Evolutionary conservation across 768 basidiomycete genomes (phyloP).

Genomic region (Mycena capillaripes): DNA sequence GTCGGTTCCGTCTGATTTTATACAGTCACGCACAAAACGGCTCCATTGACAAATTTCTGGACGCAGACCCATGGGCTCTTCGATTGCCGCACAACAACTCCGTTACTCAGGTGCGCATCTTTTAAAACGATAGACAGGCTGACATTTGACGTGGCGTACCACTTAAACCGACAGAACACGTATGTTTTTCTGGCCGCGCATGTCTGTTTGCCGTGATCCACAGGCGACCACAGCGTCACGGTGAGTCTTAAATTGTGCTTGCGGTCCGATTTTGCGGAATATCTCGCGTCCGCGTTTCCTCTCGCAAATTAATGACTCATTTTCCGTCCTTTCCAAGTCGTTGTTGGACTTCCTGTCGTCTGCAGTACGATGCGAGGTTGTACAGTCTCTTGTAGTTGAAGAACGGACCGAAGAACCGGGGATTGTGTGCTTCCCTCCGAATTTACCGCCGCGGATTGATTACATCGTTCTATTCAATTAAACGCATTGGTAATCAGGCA

Average conservation of each 20-base stretch:
- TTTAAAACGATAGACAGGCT: background rate
- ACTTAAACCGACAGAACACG: background rate
- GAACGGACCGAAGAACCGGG: background rate
- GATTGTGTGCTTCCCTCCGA: background rate
- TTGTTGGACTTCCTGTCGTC: background rate
- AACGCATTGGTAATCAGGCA: background rate
- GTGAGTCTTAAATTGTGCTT: background rate
- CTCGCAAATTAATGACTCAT: background rate
- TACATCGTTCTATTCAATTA: background rate
- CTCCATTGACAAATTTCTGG: too few relatives aligned
- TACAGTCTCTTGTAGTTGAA: background rate
- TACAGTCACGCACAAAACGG: too few relatives aligned
- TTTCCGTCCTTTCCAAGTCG: background rate
- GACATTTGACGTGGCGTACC: background rate
- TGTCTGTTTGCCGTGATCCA: background rate
- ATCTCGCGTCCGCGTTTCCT: background rate
- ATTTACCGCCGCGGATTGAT: background rate
- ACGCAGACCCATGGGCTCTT: too few relatives aligned
- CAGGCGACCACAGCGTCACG: background rate
- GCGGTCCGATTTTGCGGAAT: background rate
- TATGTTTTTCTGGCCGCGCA: background rate
- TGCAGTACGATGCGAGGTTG: background rate
- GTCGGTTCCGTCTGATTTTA: too few relatives aligned
- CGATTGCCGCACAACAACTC: background rate
- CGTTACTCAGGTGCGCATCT: background rate